These are phyloP conservation scores for Pyrus bretschneideri DNA, from an alignment of 306 rosid genomes.

Conservation along the genomic window DNA sequence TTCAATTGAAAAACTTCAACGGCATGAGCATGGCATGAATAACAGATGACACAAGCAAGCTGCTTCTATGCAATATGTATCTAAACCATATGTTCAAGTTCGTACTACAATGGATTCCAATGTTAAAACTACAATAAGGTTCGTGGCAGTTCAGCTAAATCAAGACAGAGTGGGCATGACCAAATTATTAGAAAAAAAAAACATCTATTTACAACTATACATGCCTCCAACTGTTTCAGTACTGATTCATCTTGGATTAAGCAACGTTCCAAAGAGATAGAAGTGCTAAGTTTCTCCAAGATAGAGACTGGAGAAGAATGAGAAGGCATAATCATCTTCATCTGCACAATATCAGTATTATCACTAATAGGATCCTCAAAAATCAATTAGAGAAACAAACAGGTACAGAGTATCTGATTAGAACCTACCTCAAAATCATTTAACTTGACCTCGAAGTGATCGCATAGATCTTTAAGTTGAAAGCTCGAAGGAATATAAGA, in stretches of 20 bases:
- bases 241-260: slow-evolving; percentile 60
- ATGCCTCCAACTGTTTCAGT: slow-evolving; percentile 75
- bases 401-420: slow-evolving; percentile 7
- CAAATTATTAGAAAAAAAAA: not conserved
- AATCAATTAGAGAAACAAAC: slow-evolving; percentile 1
- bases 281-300: slow-evolving; percentile 48
- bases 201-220: not conserved
- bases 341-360: slow-evolving; percentile 29
- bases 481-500: slow-evolving; percentile 21
- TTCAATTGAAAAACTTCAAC: not conserved
- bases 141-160: not conserved
- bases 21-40: not conserved
- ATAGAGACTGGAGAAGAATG: slow-evolving; percentile 41
- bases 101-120: too few relatives aligned
- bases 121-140: not conserved
- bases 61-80: not conserved
- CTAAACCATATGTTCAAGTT: not conserved
- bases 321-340: slow-evolving; percentile 39
- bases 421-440: slow-evolving; percentile 60
- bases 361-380: slow-evolving; percentile 13
- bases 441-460: slow-evolving; percentile 55
- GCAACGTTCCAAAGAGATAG: slow-evolving; percentile 48
- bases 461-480: slow-evolving; percentile 50
- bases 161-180: not conserved
- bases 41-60: too few relatives aligned